Evolutionary conservation across 495 filamentous ascomycete species (phyloP), one percentile per base, ranked within the genome.

Genomic region (Astrothelium macrocarpum): DNA sequence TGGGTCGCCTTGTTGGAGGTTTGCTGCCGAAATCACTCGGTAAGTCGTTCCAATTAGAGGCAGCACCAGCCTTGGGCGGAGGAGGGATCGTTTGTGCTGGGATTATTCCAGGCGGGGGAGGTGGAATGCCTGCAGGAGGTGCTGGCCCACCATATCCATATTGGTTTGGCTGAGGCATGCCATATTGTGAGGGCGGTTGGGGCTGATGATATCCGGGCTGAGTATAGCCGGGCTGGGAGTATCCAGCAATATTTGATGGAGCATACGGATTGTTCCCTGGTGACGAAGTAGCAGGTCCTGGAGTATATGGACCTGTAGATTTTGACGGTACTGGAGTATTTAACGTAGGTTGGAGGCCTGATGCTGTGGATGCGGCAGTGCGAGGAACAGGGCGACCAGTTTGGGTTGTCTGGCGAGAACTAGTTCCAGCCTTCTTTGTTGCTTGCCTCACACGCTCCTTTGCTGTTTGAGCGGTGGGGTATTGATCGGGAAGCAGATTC

Each of bases 1-100:
- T 95, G 42, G 78, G 80, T 69, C 86, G 81, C 62, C 91, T 83
- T 12, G 86, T 81, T 12, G 81, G 78, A 29, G 87, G 83, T 45
- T 87, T 78, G 72, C 92, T 95, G 32, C 84, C 81, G 31, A 96
- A 89, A 67, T 95, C 71, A 32, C 74, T 85, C 0, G 94, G 94
- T 62, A 93, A 85, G 75, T 99, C 94, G 68, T 99, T 99, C 94
- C 94, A 99, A 61, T 87, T 87, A 36, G 84, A 83, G 46, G 84
- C 82, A 64, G 88, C 85, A 64, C 83, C 84, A 65, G 82, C 81
- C 64, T 84, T 88, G 20, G 88, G 81, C 60, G 91, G 67, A 32
- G 75, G 90, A 14, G 89, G 87, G 61, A 75, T 71, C 2, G 85
- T 82, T 53, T 64, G 67, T 26, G 63, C 68, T 23, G 61, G 66